Conservation (phyloP, 1,284 basidiomycete genomes). For the Veloboletus limbatus region DNA sequence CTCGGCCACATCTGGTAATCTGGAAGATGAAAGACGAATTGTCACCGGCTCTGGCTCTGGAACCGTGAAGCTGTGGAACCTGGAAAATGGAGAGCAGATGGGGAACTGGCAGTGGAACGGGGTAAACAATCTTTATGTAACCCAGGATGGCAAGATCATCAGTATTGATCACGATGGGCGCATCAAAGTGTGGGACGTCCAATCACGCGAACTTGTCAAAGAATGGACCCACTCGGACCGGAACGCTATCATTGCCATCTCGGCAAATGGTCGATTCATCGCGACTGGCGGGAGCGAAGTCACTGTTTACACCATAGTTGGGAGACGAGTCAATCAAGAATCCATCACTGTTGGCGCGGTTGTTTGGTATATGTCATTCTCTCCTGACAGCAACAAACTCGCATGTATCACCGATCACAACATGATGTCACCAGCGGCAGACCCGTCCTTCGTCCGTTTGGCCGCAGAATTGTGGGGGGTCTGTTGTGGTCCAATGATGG, state of each 20-base stretch:
- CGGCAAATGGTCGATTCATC: conserved; percentile 5
- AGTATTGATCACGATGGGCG: neutral
- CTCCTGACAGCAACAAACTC: conserved; percentile 6
- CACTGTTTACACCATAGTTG: neutral
- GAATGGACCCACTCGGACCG: neutral
- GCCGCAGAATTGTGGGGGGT: neutral
- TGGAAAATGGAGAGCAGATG: too few relatives aligned
- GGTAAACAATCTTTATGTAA: neutral
- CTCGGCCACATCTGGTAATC: too few relatives aligned
- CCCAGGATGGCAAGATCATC: conserved; percentile 3
- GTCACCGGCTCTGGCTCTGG: too few relatives aligned
- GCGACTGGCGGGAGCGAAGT: neutral
- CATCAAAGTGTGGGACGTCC: conserved; percentile 7
- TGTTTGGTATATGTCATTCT: conserved; percentile 1
- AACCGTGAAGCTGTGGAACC: too few relatives aligned
- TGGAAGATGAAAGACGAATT: too few relatives aligned
- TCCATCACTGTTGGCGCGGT: neutral
- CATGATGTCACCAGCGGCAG: neutral
- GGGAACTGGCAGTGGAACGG: too few relatives aligned
- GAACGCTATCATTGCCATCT: conserved; percentile 1
- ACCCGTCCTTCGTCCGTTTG: neutral
- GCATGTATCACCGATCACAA: neutral
- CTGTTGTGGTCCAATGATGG: conserved; percentile 15
- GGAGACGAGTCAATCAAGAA: neutral
- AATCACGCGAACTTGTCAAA: neutral